phyloP scores from a whole-genome alignment of 73 alveolate species.

The Durusdinium trenchii region DNA sequence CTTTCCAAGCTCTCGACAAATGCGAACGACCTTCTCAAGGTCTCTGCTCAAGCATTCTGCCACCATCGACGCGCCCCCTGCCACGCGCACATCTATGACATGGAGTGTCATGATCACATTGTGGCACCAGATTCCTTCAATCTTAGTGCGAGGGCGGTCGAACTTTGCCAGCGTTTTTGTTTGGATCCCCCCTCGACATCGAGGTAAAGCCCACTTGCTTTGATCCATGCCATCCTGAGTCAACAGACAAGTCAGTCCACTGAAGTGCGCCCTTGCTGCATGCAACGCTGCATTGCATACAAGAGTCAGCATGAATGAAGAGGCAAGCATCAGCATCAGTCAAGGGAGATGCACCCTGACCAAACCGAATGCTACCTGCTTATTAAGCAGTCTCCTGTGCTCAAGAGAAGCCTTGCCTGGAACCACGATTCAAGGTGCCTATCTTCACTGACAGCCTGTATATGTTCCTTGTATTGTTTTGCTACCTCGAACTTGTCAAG shows the following conservation, averaged over 20 bases:
- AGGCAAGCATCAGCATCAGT: not conserved
- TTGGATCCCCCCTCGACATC: not conserved
- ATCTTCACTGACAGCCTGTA: not conserved
- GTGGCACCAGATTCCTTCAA: not conserved
- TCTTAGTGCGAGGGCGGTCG: not conserved
- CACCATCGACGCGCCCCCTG: not conserved
- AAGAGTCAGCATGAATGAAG: not conserved
- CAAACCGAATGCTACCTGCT: too few relatives aligned
- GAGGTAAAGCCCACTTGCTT: not conserved
- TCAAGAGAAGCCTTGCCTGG: not conserved
- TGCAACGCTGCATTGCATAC: not conserved
- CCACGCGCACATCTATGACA: not conserved
- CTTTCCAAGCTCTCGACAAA: not conserved
- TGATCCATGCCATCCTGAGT: slow-evolving; percentile 57
- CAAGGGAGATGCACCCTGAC: not conserved
- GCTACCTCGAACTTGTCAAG: slow-evolving; percentile 8
- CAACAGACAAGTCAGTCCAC: not conserved
- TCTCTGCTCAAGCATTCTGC: not conserved
- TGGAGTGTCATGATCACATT: not conserved
- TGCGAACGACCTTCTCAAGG: not conserved
- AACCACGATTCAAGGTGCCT: not conserved
- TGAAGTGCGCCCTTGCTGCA: not conserved
- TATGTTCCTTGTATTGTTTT: not conserved
- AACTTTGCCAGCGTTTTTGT: not conserved
- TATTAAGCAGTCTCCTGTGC: not conserved